phyloP scores from a whole-genome alignment of 2,329 filamentous ascomycete genomes.

The Pseudocercospora pini-densiflorae region DNA sequence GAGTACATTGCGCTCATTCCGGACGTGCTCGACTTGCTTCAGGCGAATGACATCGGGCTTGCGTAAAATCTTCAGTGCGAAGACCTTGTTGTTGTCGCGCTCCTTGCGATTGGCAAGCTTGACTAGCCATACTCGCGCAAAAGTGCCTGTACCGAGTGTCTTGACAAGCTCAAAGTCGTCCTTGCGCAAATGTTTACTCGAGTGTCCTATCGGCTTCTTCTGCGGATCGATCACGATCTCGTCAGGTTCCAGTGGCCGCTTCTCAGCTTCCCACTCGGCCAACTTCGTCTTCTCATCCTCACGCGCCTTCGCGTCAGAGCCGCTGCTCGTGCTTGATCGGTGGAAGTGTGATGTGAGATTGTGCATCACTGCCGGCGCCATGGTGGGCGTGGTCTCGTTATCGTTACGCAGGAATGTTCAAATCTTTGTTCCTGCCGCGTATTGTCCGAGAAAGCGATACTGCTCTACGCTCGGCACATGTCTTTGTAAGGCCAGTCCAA shows the following conservation, averaged over 20 bases:
- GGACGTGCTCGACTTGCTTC: slow-evolving; percentile 86
- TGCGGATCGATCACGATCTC: slow-evolving; percentile 50
- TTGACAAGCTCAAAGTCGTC: slow-evolving; percentile 74
- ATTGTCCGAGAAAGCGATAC: neutral
- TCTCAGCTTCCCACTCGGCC: slow-evolving; percentile 53
- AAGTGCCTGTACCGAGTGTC: slow-evolving; percentile 76
- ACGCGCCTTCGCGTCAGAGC: slow-evolving; percentile 40
- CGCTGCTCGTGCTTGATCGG: slow-evolving; percentile 38
- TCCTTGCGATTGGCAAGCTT: slow-evolving; percentile 59
- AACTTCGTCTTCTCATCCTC: slow-evolving; percentile 54
- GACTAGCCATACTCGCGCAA: slow-evolving; percentile 81
- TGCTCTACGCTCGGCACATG: slow-evolving; percentile 5
- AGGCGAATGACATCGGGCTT: slow-evolving; percentile 72
- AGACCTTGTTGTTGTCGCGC: slow-evolving; percentile 62
- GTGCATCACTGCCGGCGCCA: slow-evolving; percentile 40
- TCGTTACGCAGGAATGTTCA: neutral
- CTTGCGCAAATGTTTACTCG: slow-evolving; percentile 50
- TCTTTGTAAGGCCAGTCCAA: neutral
- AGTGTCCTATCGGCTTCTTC: slow-evolving; percentile 53
- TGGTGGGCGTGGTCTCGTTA: slow-evolving; percentile 19
- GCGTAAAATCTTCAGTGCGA: slow-evolving; percentile 78
- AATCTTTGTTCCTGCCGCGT: neutral
- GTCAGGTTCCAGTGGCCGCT: slow-evolving; percentile 47
- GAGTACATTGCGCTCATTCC: slow-evolving; percentile 79
- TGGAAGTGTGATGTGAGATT: slow-evolving; percentile 43